Conservation (phyloP, 306 rosid species). For the Sphenostylis stenocarpa region DNA sequence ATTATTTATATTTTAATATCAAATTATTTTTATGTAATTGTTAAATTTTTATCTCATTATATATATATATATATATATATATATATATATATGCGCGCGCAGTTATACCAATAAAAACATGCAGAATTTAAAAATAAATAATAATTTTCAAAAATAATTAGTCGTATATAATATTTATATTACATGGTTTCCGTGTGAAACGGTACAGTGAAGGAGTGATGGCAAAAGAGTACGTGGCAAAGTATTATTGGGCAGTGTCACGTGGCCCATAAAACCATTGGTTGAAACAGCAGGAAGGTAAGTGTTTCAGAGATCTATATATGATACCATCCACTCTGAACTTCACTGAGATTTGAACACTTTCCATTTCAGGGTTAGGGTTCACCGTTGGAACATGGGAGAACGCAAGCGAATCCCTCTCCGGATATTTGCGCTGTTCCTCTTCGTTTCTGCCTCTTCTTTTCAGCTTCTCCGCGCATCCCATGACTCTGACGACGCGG, state of each 20-base stretch:
- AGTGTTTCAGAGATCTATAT: slow-evolving; percentile 40
- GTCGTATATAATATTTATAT: too few relatives aligned
- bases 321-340: not conserved
- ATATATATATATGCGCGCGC: too few relatives aligned
- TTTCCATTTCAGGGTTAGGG: slow-evolving; percentile 12
- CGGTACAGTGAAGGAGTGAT: not conserved
- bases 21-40: too few relatives aligned
- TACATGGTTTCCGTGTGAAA: not conserved
- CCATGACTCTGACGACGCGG: slow-evolving; percentile 46
- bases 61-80: too few relatives aligned
- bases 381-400: slow-evolving; percentile 24
- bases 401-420: slow-evolving; percentile 37
- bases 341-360: not conserved
- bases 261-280: slow-evolving; percentile 64
- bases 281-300: slow-evolving; percentile 50
- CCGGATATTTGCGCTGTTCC: slow-evolving; percentile 33
- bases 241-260: slow-evolving; percentile 26
- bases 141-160: too few relatives aligned
- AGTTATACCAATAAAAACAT: too few relatives aligned
- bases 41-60: too few relatives aligned
- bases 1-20: too few relatives aligned
- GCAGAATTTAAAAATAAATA: too few relatives aligned
- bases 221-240: slow-evolving; percentile 45
- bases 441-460: slow-evolving; percentile 43
- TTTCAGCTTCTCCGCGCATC: slow-evolving; percentile 60